These are phyloP conservation scores for Ceratobasidium sp. DNA, from an alignment of 1,284 basidiomycete species.

Conservation along the genomic window DNA sequence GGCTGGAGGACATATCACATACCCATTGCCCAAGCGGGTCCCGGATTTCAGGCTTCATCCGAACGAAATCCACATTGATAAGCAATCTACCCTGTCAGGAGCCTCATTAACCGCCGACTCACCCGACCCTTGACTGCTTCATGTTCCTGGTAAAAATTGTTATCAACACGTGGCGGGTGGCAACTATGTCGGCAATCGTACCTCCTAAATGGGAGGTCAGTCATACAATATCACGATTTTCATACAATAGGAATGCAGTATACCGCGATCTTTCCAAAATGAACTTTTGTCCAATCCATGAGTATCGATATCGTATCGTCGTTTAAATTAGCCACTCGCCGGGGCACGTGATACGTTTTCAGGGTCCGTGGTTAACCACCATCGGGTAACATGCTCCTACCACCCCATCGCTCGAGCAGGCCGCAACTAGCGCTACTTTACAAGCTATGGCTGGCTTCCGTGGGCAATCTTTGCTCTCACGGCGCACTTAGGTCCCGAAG, in stretches of 20 bases:
- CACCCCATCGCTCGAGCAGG: no score
- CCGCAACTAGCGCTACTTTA: no score
- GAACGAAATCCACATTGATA: background rate
- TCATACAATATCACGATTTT: no score
- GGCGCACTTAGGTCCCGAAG: no score
- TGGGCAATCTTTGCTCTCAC: no score
- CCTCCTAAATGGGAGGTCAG: background rate
- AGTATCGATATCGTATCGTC: background rate
- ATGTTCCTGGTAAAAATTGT: background rate
- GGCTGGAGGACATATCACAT: background rate
- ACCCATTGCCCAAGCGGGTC: constrained; percentile 4
- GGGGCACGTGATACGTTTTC: background rate
- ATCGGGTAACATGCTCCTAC: background rate
- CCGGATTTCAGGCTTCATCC: background rate
- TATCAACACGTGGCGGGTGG: background rate
- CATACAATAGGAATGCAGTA: background rate
- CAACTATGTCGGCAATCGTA: background rate
- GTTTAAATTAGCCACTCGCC: background rate
- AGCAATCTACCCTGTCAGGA: no score
- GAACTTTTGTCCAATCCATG: constrained; percentile 2
- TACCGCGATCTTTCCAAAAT: background rate
- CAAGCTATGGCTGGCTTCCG: no score
- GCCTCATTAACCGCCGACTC: background rate
- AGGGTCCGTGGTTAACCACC: background rate
- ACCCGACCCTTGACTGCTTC: constrained; percentile 1